Conservation (phyloP, 148 eudicot species). For the Camellia lanceoleosa region DNA sequence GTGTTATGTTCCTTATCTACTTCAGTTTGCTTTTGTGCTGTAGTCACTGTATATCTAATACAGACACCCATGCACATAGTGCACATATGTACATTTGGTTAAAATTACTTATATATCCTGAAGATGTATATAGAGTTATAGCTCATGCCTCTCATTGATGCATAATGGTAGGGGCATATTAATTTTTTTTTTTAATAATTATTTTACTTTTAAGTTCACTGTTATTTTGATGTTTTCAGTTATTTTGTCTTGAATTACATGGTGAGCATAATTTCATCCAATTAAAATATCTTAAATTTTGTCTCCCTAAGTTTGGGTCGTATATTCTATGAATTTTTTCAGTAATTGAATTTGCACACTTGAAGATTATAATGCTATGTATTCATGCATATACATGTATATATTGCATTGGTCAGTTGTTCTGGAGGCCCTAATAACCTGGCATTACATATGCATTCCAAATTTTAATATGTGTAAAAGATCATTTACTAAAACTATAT, state of each 20-base stretch:
- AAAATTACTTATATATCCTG: not conserved
- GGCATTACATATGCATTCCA: not conserved
- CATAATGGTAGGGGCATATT: not conserved
- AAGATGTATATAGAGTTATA: not conserved
- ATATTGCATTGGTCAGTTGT: not conserved
- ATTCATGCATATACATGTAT: not conserved
- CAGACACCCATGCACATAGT: not conserved
- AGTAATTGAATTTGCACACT: not conserved
- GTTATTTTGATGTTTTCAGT: not conserved
- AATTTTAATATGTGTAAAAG: not conserved
- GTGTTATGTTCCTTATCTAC: slow-evolving; percentile 12
- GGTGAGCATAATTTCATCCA: not conserved
- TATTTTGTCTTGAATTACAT: not conserved
- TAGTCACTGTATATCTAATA: not conserved
- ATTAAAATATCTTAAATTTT: not conserved
- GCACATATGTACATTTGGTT: not conserved
- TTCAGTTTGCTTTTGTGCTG: slow-evolving; percentile 3
- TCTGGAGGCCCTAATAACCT: not conserved
- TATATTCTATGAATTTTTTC: not conserved
- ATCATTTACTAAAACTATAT: not conserved
- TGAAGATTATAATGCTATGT: not conserved
- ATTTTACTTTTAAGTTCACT: not conserved
- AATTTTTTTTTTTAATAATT: not conserved
- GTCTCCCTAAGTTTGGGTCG: not conserved
- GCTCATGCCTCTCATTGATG: not conserved